Evolutionary conservation across 1,284 basidiomycete genomes (phyloP), one percentile per base, ranked within the genome.

Genomic region (Cutaneotrichosporon dermatis): DNA sequence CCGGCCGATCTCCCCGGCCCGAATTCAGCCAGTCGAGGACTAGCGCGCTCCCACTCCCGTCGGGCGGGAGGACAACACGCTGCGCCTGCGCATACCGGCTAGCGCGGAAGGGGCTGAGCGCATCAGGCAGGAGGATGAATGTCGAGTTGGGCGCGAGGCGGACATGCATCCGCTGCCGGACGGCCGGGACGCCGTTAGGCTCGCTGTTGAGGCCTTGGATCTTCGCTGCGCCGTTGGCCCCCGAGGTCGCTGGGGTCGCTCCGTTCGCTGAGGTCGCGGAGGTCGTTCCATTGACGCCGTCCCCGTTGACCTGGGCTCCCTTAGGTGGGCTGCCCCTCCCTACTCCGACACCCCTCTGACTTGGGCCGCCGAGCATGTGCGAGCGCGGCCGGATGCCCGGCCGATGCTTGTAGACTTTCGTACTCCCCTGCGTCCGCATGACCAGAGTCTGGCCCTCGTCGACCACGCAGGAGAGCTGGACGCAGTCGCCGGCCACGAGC

Each of bases 1-100:
- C n/a, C 2, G 46, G 55, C 16, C 67, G 56, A 9, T 67, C 54
- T 0, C 73, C 75, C 50, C 93, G 84, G 6, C 93, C 93, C 4
- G 88, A 89, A 2, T 91, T 95, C 59, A 92, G 80, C 90, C 91
- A 94, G 74, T 96, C 92, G n/a, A 96, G 82, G 1, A 93, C 74
- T 41, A 89, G 82, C 7, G 84, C 78, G 39, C 16, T 40, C 2
- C 86, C 88, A 9, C 87, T 83, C 1, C 69, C 64, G 39, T 68
- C 66, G 8, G 57, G 13, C 9, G 50, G 50, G 5, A 81, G 72
- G 39, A 83, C 79, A 58, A 95, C 83, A 42, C 81, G 82, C 79
- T 97, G 92, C 0, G 82, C 79, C 74, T 96, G 93, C 59, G 83
- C 83, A 76, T 95, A 97, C 0, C 83, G 83, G 5, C 92, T 88